These are phyloP conservation scores for Exophiala calicioides DNA, from an alignment of 2,329 filamentous ascomycete genomes.

Conservation along the genomic window DNA sequence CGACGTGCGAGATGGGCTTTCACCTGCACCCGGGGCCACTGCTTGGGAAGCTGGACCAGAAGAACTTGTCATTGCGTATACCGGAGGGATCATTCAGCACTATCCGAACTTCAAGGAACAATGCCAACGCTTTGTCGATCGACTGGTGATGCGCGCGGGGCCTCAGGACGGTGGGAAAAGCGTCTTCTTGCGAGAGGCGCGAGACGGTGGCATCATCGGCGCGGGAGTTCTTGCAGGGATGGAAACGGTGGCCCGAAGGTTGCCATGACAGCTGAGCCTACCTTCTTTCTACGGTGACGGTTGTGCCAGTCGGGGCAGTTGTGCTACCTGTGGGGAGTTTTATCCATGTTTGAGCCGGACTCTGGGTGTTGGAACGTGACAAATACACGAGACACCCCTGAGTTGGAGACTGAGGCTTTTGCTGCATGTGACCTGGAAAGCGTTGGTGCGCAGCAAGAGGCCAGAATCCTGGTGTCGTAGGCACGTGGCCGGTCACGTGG, in stretches of 20 bases:
- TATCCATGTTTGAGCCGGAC: no score
- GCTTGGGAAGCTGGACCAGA: constrained; percentile 42
- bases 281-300: no score
- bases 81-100: constrained; percentile 76
- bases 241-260: constrained; percentile 31
- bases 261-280: neutral
- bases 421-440: no score
- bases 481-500: neutral
- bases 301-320: no score
- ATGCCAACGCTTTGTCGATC: constrained; percentile 69
- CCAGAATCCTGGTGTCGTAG: no score
- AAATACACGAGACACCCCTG: neutral
- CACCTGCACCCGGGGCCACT: constrained; percentile 30
- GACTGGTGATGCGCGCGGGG: constrained; percentile 49
- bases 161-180: constrained; percentile 50
- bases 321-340: no score
- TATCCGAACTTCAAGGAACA: constrained; percentile 72
- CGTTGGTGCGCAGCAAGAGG: no score
- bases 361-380: no score
- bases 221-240: constrained; percentile 57
- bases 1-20: constrained; percentile 18
- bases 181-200: constrained; percentile 54
- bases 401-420: neutral
- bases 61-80: constrained; percentile 75
- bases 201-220: constrained; percentile 57